Conservation (phyloP, 2,329 filamentous ascomycete species). For the Aspergillus eucalypticola region DNA sequence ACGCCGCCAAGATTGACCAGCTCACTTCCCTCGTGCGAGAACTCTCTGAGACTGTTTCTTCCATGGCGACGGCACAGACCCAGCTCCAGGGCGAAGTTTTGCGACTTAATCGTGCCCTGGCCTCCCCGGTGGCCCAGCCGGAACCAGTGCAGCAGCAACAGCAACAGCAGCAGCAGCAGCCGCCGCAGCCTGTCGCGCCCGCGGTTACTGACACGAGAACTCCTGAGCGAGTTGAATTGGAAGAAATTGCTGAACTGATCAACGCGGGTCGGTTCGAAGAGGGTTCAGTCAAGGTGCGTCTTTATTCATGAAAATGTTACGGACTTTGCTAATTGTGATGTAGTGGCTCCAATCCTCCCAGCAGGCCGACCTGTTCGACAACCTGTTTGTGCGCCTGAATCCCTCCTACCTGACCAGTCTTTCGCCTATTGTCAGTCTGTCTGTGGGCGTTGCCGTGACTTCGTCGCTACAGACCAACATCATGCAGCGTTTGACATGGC, state of each 20-base stretch:
- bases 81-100: conserved; percentile 45
- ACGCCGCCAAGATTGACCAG: conserved; percentile 62
- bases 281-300: conserved; percentile 47
- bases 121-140: conserved; percentile 23
- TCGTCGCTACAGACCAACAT: conserved; percentile 56
- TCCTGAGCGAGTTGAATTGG: conserved; percentile 43
- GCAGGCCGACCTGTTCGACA: conserved; percentile 62
- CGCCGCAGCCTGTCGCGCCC: conserved; percentile 17
- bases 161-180: conserved; percentile 15
- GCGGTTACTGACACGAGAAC: conserved; percentile 24
- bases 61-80: conserved; percentile 46
- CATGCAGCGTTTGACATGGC: conserved; percentile 59
- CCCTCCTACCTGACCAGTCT: conserved; percentile 58
- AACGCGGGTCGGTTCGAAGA: conserved; percentile 45
- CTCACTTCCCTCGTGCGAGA: conserved; percentile 56
- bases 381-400: conserved; percentile 59
- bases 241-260: conserved; percentile 45
- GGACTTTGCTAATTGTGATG: conserved; percentile 21
- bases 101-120: conserved; percentile 35
- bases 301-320: not conserved
- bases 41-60: conserved; percentile 55
- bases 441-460: conserved; percentile 64
- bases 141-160: conserved; percentile 16
- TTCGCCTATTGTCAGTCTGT: conserved; percentile 60
- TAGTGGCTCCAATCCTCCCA: conserved; percentile 63